Evolutionary conservation across 2,329 filamentous ascomycete genomes (phyloP).

Genomic region (Biscogniauxia mediterranea): DNA sequence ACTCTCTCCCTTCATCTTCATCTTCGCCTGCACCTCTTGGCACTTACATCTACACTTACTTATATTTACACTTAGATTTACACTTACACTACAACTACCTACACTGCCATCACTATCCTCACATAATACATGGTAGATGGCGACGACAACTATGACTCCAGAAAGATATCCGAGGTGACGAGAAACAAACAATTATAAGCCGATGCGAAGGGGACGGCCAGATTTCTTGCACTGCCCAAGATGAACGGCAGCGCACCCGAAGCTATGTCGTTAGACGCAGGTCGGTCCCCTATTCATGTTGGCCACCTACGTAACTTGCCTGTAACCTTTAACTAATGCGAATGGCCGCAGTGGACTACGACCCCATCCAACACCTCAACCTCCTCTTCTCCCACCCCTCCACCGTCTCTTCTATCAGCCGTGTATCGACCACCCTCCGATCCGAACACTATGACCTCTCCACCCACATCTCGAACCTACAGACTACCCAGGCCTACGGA

Average conservation of each 20-base stretch:
- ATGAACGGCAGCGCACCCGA: slow-evolving; percentile 43
- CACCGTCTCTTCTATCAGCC: slow-evolving; percentile 72
- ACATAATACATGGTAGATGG: neutral
- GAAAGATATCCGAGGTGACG: neutral
- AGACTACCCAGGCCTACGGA: slow-evolving; percentile 77
- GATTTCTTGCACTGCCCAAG: slow-evolving; percentile 10
- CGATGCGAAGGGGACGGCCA: slow-evolving; percentile 10
- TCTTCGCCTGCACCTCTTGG: neutral
- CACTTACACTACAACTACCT: no score
- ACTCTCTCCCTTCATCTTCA: neutral
- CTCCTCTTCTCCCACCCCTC: slow-evolving; percentile 88
- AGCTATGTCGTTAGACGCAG: slow-evolving; percentile 43
- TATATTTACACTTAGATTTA: no score
- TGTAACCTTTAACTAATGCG: slow-evolving; percentile 4
- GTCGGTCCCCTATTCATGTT: slow-evolving; percentile 34
- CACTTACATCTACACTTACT: neutral
- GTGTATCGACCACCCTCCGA: slow-evolving; percentile 71
- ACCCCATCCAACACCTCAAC: slow-evolving; percentile 91
- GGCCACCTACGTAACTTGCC: slow-evolving; percentile 12
- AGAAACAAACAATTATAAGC: neutral
- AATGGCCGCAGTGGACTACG: slow-evolving; percentile 65
- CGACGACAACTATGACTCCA: neutral
- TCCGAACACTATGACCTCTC: slow-evolving; percentile 80
- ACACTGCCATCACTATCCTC: neutral
- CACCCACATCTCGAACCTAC: slow-evolving; percentile 69